Base-by-base conservation (phyloP, 257 asterid genomes). In the Lantana camara region DNA sequence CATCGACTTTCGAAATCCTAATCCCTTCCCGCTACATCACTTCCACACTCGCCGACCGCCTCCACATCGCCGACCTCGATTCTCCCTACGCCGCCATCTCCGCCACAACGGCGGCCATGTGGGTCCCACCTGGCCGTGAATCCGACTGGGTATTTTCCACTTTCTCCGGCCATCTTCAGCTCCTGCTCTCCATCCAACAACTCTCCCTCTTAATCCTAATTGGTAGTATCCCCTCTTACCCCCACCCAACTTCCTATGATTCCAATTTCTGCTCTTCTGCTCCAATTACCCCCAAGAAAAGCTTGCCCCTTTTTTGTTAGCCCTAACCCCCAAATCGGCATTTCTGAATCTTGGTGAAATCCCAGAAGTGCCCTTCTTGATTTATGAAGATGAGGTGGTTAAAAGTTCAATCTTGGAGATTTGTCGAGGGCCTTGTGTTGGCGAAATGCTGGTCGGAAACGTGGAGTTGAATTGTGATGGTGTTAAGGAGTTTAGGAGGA, bases 71-170 rank as follows among this genome's bases (percentile, higher is more conserved):
- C 57, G 86, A 87, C 70, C 86, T 85, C 59, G 97, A 92, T 68
- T 85, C 95, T 11, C 89, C 93, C 24, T 12, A 73, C 42, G 34
- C 80, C 70, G 6, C 60, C 37, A n/a, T 72, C 44, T 22, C 68
- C 63, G 48, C 74, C 35, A 7, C 41, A 19, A 56, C 71, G 41
- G 95, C 91, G 3, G 96, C 91, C 63, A 78, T 87, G 83, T 74
- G 84, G 67, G 94, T 89, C 54, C 96, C 98, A 46, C 77, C 64
- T 0, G 78, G 82, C 73, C 98, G 97, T 57, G 94, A 89, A 56
- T 74, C 82, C 23, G 97, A 89, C 83, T 92, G 98, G 98, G 78
- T 71, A 42, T 92, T 92, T 69, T 82, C 87, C 73, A 85, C 98
- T 20, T 68, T 80, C 63, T 32, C 89, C 67, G 98, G 98, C 66